phyloP scores from a whole-genome alignment of 2,329 filamentous ascomycete genomes.

The Phaeomoniella chlamydospora region DNA sequence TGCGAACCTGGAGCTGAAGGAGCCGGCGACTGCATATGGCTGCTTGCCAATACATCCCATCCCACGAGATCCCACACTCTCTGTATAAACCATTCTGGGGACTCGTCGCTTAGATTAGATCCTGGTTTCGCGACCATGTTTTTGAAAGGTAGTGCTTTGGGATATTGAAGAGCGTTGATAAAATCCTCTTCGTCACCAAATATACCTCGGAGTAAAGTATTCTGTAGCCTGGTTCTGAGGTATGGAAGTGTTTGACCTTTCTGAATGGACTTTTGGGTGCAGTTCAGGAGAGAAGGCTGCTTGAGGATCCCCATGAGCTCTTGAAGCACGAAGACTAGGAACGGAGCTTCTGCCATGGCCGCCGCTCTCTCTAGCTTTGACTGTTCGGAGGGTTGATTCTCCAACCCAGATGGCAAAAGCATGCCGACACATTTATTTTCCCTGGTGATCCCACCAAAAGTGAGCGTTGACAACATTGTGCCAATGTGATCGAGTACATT shows the following conservation, averaged over 20 bases:
- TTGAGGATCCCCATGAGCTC: constrained; percentile 11
- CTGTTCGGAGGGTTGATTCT: constrained; percentile 10
- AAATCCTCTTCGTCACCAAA: constrained; percentile 22
- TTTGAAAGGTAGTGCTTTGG: no score
- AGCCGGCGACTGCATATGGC: not conserved
- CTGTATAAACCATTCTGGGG: constrained; percentile 38
- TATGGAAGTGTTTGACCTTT: constrained; percentile 8
- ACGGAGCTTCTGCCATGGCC: constrained; percentile 18
- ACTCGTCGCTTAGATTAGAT: constrained; percentile 23
- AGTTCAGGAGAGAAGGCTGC: constrained; percentile 1
- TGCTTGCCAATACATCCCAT: constrained; percentile 36
- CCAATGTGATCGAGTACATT: constrained; percentile 10
- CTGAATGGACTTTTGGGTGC: constrained; percentile 2
- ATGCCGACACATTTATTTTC: constrained; percentile 3
- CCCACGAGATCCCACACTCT: constrained; percentile 44
- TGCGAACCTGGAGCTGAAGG: no score
- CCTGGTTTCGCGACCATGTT: constrained; percentile 4
- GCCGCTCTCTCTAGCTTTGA: constrained; percentile 10
- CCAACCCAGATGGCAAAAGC: constrained; percentile 17
- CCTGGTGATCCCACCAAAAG: constrained; percentile 5
- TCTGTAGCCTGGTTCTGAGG: constrained; percentile 19
- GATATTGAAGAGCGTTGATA: constrained; percentile 13
- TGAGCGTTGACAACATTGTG: constrained; percentile 8
- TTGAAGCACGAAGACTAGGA: constrained; percentile 21
- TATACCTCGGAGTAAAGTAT: constrained; percentile 24